Evolutionary conservation across 2,329 filamentous ascomycete species (phyloP), one percentile per base, ranked within the genome.

Genomic region (Fusarium hostae): DNA sequence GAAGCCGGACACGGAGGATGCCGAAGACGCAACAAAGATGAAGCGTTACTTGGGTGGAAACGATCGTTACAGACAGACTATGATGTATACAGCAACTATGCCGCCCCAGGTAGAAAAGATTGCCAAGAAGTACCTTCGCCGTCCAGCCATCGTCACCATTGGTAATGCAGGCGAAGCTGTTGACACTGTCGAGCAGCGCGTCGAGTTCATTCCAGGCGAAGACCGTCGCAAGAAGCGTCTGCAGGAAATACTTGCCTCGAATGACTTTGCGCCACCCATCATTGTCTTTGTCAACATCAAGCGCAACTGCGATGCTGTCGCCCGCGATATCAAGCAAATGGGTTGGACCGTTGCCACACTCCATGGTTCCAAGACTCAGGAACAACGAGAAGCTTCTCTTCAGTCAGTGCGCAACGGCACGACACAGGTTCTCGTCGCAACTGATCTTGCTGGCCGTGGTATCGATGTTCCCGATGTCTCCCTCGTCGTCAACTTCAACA

Each of bases 31-130:
- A 0, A 85, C 88, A 62, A 90, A 91, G n/a, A 98, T 98, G 95
- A 91, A 90, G 75, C 88, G 89, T 63, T 92, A 92, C 76, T 84
- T 97, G 3, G 91, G 91, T 58, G 90, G 90, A 22, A 90, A 90
- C 73, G 92, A 94, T 77, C 88, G 92, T 26, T 98, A 98, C 84
- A 88, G 96, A 65, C 95, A 99, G 82, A 99, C 96, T 0, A 99
- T 99, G 96, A 99, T 99, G 96, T 99, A 98, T 89, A 98, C 96
- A 72, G 96, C 96, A 58, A 99, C 96, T 32, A 99, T 99, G 96
- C 95, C 96, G 3, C 84, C 93, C 0, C 90, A 93, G 0, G 93
- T 99, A 20, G 96, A 99, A 80, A 93, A 93, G 70, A 98, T 99
- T 71, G 96, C 96, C n/a, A 92, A 95, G 76, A 97, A 97, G 80